These are phyloP conservation scores for Pseudonitzschia delicatissima DNA, from an alignment of 108 stramenopile genomes.

Conservation along the genomic window DNA sequence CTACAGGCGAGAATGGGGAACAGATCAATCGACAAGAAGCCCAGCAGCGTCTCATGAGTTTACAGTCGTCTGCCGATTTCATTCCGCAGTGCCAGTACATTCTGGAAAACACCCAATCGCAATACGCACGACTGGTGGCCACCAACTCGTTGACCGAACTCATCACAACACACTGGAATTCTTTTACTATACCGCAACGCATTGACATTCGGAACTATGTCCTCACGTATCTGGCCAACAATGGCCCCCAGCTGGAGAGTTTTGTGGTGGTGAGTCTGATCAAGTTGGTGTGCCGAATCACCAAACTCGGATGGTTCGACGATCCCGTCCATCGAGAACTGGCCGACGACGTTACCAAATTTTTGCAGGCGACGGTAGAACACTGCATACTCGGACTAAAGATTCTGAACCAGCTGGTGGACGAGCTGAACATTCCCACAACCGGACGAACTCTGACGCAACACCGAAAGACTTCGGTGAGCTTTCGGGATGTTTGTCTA, in stretches of 20 bases:
- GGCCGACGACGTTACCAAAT: conserved; percentile 93
- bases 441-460: conserved; percentile 92
- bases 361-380: conserved; percentile 92
- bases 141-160: conserved; percentile 89
- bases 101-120: conserved; percentile 85
- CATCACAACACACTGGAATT: conserved; percentile 95
- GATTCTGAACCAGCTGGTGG: conserved; percentile 93
- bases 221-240: conserved; percentile 89
- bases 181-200: conserved; percentile 86
- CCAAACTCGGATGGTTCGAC: conserved; percentile 98
- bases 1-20: conserved; percentile 47
- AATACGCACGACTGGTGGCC: conserved; percentile 93
- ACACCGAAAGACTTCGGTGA: conserved; percentile 96
- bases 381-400: conserved; percentile 95
- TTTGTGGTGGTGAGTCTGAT: conserved; percentile 86
- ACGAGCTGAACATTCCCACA: conserved; percentile 94
- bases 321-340: conserved; percentile 90
- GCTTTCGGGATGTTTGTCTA: conserved; percentile 92
- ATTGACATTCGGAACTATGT: conserved; percentile 97
- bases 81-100: conserved; percentile 99
- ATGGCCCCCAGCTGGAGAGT: conserved; percentile 87
- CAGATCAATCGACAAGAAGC: conserved; percentile 71
- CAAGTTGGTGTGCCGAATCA: conserved; percentile 95
- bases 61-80: conserved; percentile 89
- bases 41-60: conserved; percentile 85